Percentiles rank a stretch among this genome's conserved stretches.
These are phyloP conservation scores for Cutaneotrichosporon mucoides DNA, from an alignment of 1,284 basidiomycete species.

Conservation along the genomic window DNA sequence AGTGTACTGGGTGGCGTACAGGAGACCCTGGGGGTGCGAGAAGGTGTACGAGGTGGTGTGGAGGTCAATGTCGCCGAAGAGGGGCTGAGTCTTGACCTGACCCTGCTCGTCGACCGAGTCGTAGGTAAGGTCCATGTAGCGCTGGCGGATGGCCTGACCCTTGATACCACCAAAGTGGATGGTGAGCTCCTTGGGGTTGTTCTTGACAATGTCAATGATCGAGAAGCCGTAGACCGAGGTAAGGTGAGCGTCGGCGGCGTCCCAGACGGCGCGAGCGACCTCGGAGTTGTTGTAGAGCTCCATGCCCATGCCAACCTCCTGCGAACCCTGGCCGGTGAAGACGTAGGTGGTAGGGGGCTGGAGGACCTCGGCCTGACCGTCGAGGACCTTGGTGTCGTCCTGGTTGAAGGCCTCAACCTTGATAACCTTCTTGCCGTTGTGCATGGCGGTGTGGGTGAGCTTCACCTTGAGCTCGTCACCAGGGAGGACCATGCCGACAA, in stretches of 20 bases:
- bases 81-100: conserved; percentile 85
- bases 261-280: conserved; percentile 94
- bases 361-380: conserved; percentile 86
- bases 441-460: conserved; percentile 86
- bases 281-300: conserved; percentile 90
- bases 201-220: conserved; percentile 96
- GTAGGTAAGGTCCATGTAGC: conserved; percentile 99
- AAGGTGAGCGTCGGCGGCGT: conserved; percentile 88
- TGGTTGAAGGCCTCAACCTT: conserved; percentile 84
- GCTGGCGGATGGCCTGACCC: conserved; percentile 92
- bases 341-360: conserved; percentile 93
- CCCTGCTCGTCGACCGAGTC: conserved; percentile 95
- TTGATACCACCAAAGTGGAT: conserved; percentile 99
- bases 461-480: conserved; percentile 82
- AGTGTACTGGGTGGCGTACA: conserved; percentile 97
- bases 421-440: conserved; percentile 86
- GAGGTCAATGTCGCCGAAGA: conserved; percentile 87
- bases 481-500: conserved; percentile 97
- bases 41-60: conserved; percentile 95
- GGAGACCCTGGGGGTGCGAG: conserved; percentile 87
- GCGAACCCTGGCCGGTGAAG: conserved; percentile 97
- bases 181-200: conserved; percentile 95
- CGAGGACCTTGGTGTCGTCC: conserved; percentile 82
- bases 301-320: conserved; percentile 99
- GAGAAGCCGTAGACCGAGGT: conserved; percentile 93